These are phyloP conservation scores for Colletotrichum godetiae DNA, from an alignment of 2,329 filamentous ascomycete genomes.

Conservation along the genomic window DNA sequence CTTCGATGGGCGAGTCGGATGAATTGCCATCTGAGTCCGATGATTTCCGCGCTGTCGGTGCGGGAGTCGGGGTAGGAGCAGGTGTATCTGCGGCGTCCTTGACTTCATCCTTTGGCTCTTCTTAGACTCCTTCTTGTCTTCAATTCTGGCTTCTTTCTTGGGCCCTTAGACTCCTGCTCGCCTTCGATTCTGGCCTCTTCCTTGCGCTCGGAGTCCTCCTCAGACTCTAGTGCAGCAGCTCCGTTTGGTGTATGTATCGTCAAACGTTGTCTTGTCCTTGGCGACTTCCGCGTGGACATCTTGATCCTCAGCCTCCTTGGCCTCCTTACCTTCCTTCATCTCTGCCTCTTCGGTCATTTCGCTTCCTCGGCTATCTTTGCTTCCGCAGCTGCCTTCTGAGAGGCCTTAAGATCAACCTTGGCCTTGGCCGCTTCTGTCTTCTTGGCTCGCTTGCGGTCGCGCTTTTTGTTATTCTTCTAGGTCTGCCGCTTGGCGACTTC, in stretches of 20 bases:
- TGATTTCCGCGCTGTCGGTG: background rate
- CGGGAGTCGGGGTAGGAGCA: background rate
- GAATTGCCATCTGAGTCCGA: constrained; percentile 63
- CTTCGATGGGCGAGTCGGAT: constrained; percentile 68
- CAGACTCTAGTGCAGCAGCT: too few species aligned
- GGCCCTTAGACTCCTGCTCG: background rate
- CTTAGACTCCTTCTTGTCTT: too few species aligned
- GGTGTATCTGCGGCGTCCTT: constrained; percentile 30
- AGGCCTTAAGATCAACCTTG: too few species aligned
- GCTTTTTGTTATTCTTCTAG: constrained; percentile 52
- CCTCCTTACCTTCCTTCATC: constrained; percentile 28
- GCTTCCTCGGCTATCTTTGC: too few species aligned
- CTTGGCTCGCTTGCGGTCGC: constrained; percentile 40
- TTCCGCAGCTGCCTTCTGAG: too few species aligned
- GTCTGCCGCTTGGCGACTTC: constrained; percentile 54
- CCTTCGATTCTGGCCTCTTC: too few species aligned
- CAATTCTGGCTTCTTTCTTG: too few species aligned
- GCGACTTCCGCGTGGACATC: background rate
- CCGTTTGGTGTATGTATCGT: too few species aligned
- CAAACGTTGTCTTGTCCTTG: too few species aligned
- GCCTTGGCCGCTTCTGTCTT: constrained; percentile 41
- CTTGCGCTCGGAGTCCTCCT: too few species aligned
- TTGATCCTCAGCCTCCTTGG: background rate
- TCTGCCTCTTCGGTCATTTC: too few species aligned
- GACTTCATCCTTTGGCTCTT: constrained; percentile 31